Evolutionary conservation across 805 yeast species (phyloP).

Genomic region (Hanseniaspora opuntiae): DNA sequence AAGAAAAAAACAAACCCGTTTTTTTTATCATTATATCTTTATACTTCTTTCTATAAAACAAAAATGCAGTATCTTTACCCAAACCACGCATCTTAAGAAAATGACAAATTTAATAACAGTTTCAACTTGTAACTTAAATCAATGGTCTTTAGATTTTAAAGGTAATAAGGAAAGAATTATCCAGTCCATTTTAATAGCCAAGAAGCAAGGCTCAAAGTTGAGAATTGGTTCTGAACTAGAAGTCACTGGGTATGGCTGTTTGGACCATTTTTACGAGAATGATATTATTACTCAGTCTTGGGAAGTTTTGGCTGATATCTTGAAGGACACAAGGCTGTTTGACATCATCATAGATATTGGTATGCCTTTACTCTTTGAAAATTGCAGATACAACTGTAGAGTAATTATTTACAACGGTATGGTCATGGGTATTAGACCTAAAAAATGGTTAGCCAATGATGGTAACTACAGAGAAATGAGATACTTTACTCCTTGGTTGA

Average conservation of each 20-base stretch:
- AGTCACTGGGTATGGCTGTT: slow-evolving; percentile 84
- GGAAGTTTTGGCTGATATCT: slow-evolving; percentile 80
- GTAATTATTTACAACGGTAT: slow-evolving; percentile 65
- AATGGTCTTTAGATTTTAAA: slow-evolving; percentile 97
- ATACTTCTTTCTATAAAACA: neutral
- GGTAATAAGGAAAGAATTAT: slow-evolving; percentile 89
- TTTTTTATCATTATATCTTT: neutral
- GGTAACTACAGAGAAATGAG: slow-evolving; percentile 98
- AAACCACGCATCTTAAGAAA: too few species aligned
- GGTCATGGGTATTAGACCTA: slow-evolving; percentile 80
- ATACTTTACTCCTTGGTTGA: slow-evolving; percentile 87
- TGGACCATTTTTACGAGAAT: slow-evolving; percentile 85
- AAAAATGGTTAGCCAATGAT: slow-evolving; percentile 85
- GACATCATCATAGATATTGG: slow-evolving; percentile 84
- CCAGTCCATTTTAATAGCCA: slow-evolving; percentile 67
- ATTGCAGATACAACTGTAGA: slow-evolving; percentile 84
- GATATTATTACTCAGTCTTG: slow-evolving; percentile 83
- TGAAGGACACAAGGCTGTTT: slow-evolving; percentile 51
- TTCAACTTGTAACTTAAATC: slow-evolving; percentile 89
- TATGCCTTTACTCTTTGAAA: slow-evolving; percentile 81
- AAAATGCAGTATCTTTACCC: too few species aligned
- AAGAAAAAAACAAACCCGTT: too few species aligned
- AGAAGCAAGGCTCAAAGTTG: slow-evolving; percentile 56
- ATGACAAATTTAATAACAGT: slow-evolving; percentile 84
- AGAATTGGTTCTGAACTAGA: slow-evolving; percentile 97